Evolutionary conservation across 495 filamentous ascomycete genomes (phyloP), one percentile per base, ranked within the genome.

Genomic region (Podospora pseudoanserina): DNA sequence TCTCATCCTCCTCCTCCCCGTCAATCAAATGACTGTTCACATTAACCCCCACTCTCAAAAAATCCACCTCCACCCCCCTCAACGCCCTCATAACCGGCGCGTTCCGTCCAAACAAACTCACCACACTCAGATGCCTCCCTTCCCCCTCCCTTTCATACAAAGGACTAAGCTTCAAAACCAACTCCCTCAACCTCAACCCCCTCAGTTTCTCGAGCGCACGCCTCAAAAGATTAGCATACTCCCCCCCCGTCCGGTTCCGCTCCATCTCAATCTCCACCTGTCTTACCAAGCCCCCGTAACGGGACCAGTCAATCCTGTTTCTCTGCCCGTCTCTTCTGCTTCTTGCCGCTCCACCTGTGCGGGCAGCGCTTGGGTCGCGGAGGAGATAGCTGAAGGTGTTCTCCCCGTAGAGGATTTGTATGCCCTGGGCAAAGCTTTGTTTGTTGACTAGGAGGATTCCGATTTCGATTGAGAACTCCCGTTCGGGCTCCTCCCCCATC

Each of bases 311-410:
- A 61, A 84, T 75, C 20, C 5, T 18, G 27, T 58, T 57, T 1
- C 59, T 3, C 6, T 65, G 3, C 55, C n/a, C n/a, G 2, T 19
- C 58, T 60, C 28, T n/a, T 27, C 16, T 23, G 26, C 63, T 0
- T 20, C 11, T 23, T 23, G 20, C 20, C 20, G 20, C 20, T 23
- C 20, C 20, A 23, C 20, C 20, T 13, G 7, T 20, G 13, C 60
- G 13, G 32, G 2, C 44, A 9, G 11, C 28, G 6, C 30, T 20
- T 6, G 76, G 70, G 57, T 84, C 79, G 2, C 79, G 75, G n/a
- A 82, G 65, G 11, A 70, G 65, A 65, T 83, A 82, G 0, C 68
- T 16, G 65, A 84, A 84, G 0, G 53, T 72, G 34, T 84, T 84
- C 58, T 79, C 73, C 1, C 77, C 79, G 60, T 76, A 84, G 0